A percentile compares a stretch with the other conserved stretches of the same genome.
phyloP scores from a whole-genome alignment of 1,139 yeast genomes.

The Geotrichum carabidarum region DNA sequence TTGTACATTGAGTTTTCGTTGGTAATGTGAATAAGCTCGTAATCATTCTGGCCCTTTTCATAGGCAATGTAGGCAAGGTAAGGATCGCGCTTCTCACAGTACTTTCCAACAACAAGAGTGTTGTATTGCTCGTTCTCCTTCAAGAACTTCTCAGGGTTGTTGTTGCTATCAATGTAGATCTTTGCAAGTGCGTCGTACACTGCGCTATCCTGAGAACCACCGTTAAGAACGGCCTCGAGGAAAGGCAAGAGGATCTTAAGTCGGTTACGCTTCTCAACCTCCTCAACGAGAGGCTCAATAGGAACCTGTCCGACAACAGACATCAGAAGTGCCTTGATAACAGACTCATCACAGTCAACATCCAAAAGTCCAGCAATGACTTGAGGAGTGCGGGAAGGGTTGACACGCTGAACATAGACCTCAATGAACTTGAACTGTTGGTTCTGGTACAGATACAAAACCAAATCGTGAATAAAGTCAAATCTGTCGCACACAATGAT shows the following conservation, averaged over 20 bases:
- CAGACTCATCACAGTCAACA: slow-evolving; percentile 91
- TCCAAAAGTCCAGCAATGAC: slow-evolving; percentile 94
- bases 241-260: slow-evolving; percentile 87
- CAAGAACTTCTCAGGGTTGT: slow-evolving; percentile 93
- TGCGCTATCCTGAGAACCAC: slow-evolving; percentile 87
- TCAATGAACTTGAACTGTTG: slow-evolving; percentile 94
- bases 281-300: slow-evolving; percentile 77
- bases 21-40: slow-evolving; percentile 82
- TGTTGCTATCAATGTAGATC: slow-evolving; percentile 94
- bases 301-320: slow-evolving; percentile 97
- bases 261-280: slow-evolving; percentile 94
- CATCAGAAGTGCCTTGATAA: slow-evolving; percentile 72
- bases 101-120: slow-evolving; percentile 90
- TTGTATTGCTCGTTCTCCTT: slow-evolving; percentile 86
- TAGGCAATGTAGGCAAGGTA: slow-evolving; percentile 95
- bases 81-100: slow-evolving; percentile 99
- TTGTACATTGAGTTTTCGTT: slow-evolving; percentile 97
- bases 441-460: slow-evolving; percentile 87
- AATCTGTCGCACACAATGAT: slow-evolving; percentile 94
- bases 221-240: slow-evolving; percentile 80
- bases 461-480: slow-evolving; percentile 87
- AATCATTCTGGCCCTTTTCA: slow-evolving; percentile 90
- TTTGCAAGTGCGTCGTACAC: slow-evolving; percentile 95
- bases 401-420: slow-evolving; percentile 95
- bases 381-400: slow-evolving; percentile 92